Percentiles rank a stretch among this genome's conserved stretches.
phyloP scores from a whole-genome alignment of 352 stramenopile genomes.

The Phytophthora citricola region DNA sequence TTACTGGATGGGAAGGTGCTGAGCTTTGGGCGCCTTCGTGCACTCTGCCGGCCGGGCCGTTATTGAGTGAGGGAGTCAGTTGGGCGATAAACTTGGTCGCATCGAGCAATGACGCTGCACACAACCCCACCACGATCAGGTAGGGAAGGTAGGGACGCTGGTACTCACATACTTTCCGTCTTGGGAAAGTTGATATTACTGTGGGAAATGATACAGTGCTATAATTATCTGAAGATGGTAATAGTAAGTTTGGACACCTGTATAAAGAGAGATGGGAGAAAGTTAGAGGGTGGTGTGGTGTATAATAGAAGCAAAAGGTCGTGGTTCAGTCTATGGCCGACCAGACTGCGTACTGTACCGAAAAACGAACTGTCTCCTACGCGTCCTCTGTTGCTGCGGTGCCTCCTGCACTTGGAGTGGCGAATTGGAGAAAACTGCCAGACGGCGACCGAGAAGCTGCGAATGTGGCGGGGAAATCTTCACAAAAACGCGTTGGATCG shows the following conservation, averaged over 20 bases:
- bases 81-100: conserved; percentile 9
- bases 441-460: conserved; percentile 1
- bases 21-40: conserved; percentile 17
- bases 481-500: conserved; percentile 6
- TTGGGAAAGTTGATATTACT: neutral
- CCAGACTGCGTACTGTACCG: conserved; percentile 19
- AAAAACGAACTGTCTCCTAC: conserved; percentile 35
- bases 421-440: conserved; percentile 17
- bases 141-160: conserved; percentile 6
- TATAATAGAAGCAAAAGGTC: conserved; percentile 28
- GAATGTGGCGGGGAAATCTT: conserved; percentile 11
- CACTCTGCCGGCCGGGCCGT: conserved; percentile 24
- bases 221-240: too few relatives aligned
- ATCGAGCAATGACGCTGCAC: conserved; percentile 15
- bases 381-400: conserved; percentile 6
- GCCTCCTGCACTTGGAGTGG: conserved; percentile 12
- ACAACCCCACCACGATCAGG: conserved; percentile 27
- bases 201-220: too few relatives aligned
- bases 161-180: conserved; percentile 6
- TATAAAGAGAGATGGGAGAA: neutral
- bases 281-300: neutral
- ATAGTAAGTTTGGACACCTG: too few relatives aligned
- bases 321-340: conserved; percentile 17
- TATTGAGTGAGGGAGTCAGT: conserved; percentile 26
- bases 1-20: conserved; percentile 26